These are phyloP conservation scores for Peniophora sp. DNA, from an alignment of 1,284 basidiomycete genomes.

Conservation along the genomic window DNA sequence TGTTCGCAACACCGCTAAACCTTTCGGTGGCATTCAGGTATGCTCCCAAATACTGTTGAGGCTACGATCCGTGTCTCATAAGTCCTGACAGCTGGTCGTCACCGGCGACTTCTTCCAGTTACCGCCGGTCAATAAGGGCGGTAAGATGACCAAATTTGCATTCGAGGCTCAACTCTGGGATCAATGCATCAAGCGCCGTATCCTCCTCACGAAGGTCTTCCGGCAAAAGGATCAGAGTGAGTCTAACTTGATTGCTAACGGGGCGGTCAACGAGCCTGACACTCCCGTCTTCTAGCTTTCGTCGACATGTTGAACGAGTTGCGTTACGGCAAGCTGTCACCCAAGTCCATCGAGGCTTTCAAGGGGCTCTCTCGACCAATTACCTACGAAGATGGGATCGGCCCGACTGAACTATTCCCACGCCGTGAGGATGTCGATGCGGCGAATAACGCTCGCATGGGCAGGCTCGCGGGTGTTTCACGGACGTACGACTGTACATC, in stretches of 20 bases:
- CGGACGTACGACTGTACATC: conserved; percentile 16
- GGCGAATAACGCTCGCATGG: conserved; percentile 65
- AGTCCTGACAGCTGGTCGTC: conserved; percentile 57
- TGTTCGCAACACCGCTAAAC: conserved; percentile 46
- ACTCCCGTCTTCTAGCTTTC: conserved; percentile 47
- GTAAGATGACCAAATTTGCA: conserved; percentile 50
- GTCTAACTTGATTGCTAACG: conserved; percentile 12
- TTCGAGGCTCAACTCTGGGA: conserved; percentile 82
- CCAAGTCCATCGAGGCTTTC: conserved; percentile 54
- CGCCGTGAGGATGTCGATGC: conserved; percentile 80
- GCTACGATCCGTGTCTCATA: neutral
- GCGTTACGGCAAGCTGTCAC: conserved; percentile 71
- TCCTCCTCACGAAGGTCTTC: conserved; percentile 61
- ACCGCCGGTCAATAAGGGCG: conserved; percentile 70
- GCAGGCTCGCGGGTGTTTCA: conserved; percentile 16
- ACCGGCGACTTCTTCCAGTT: conserved; percentile 94
- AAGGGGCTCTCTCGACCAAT: conserved; percentile 49
- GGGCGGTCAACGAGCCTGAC: no score
- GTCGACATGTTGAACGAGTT: conserved; percentile 89
- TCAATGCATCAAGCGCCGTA: conserved; percentile 43
- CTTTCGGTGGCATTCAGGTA: conserved; percentile 91
- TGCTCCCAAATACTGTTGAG: conserved; percentile 10
- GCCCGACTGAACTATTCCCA: conserved; percentile 72
- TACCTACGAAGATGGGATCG: conserved; percentile 63
- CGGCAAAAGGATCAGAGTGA: conserved; percentile 57